phyloP scores from a whole-genome alignment of 352 stramenopile species.

The Pythium dissimile region DNA sequence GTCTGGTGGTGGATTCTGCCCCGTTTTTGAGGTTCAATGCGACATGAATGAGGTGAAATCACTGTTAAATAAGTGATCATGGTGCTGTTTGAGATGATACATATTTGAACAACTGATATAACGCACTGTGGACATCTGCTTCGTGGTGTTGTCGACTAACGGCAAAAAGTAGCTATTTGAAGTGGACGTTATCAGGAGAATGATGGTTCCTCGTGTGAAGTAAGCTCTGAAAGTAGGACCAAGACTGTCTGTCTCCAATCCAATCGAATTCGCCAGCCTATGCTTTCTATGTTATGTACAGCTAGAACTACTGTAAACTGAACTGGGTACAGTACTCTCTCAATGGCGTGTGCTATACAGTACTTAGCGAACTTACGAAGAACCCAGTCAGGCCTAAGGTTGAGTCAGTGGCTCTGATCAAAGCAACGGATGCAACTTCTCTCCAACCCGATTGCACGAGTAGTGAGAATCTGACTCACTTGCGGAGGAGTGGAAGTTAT shows the following conservation, averaged over 20 bases:
- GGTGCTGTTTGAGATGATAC: background rate
- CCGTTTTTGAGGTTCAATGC: conserved; percentile 5
- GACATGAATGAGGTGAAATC: background rate
- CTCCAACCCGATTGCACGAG: no score
- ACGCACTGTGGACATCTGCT: background rate
- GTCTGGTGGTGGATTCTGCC: background rate
- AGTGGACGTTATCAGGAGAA: conserved; percentile 15
- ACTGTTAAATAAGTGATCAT: background rate
- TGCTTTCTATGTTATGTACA: no score
- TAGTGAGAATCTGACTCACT: no score
- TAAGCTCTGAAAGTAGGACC: background rate
- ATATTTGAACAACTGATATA: background rate
- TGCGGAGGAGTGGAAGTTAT: no score
- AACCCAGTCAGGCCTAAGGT: no score
- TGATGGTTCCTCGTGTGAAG: conserved; percentile 1
- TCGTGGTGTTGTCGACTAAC: conserved; percentile 9
- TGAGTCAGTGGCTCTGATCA: no score
- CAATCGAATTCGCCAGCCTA: no score
- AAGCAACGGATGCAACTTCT: no score
- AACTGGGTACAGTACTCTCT: no score
- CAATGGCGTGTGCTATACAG: no score
- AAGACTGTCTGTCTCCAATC: background rate
- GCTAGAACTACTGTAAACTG: no score
- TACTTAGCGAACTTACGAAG: no score
- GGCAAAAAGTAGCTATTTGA: conserved; percentile 17